Percentiles rank a stretch among this genome's conserved stretches.
These are phyloP conservation scores for Aureobasidium mangrovei DNA, from an alignment of 2,329 filamentous ascomycete genomes.

Conservation along the genomic window DNA sequence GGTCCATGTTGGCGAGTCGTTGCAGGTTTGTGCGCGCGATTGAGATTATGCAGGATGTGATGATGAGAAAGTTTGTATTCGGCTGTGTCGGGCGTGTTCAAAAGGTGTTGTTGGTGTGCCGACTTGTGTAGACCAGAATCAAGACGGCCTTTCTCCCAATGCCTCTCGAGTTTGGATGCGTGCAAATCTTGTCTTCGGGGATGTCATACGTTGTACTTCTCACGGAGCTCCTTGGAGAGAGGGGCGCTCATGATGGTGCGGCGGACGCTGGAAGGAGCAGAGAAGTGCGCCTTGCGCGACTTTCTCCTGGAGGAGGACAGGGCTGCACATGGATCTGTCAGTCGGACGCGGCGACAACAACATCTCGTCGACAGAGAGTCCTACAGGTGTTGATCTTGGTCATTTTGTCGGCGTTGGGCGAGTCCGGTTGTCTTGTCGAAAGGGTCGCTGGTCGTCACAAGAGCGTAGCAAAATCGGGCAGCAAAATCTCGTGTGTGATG, in stretches of 20 bases:
- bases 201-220: slow-evolving; percentile 88
- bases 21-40: not conserved
- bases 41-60: no score
- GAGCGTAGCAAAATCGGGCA: not conserved
- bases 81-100: not conserved
- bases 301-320: slow-evolving; percentile 86
- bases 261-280: slow-evolving; percentile 86
- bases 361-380: slow-evolving; percentile 21
- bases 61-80: not conserved
- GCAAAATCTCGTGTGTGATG: slow-evolving; percentile 4
- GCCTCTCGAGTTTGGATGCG: not conserved
- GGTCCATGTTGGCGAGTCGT: not conserved
- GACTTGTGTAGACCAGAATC: no score
- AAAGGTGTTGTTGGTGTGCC: not conserved
- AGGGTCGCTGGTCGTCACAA: slow-evolving; percentile 15
- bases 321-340: slow-evolving; percentile 33
- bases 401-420: slow-evolving; percentile 47
- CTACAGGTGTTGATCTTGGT: slow-evolving; percentile 59
- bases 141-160: not conserved
- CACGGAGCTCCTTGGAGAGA: slow-evolving; percentile 91
- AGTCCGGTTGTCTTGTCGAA: slow-evolving; percentile 12
- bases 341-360: not conserved
- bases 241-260: slow-evolving; percentile 96
- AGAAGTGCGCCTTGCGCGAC: slow-evolving; percentile 98
- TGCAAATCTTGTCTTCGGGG: not conserved